Evolutionary conservation across 805 yeast species (phyloP).

Genomic region (Candida pseudoglaebosa): DNA sequence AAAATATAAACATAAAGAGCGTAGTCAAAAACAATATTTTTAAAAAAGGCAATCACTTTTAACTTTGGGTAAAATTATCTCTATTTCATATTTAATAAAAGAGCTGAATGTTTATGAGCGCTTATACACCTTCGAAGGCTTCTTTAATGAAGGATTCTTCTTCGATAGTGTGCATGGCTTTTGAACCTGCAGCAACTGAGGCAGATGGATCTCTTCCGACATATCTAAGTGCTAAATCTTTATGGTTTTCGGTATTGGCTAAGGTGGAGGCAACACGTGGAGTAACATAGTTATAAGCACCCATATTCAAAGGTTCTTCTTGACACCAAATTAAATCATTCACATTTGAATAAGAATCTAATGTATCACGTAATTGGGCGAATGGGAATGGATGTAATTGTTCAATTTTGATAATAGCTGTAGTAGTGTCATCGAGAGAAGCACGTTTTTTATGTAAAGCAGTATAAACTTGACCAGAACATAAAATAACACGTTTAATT

Average conservation of each 20-base stretch:
- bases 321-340: slow-evolving; percentile 95
- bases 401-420: slow-evolving; percentile 87
- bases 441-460: slow-evolving; percentile 89
- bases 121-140: slow-evolving; percentile 44
- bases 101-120: slow-evolving; percentile 1
- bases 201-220: slow-evolving; percentile 99
- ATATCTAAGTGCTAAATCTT: slow-evolving; percentile 61
- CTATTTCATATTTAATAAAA: neutral
- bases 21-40: slow-evolving; percentile 2
- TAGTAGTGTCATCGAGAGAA: slow-evolving; percentile 65
- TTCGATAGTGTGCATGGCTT: slow-evolving; percentile 81
- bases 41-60: neutral
- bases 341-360: slow-evolving; percentile 73
- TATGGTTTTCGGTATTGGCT: slow-evolving; percentile 68
- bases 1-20: slow-evolving; percentile 4
- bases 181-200: slow-evolving; percentile 96
- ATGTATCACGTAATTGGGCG: slow-evolving; percentile 83
- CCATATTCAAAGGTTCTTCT: slow-evolving; percentile 98
- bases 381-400: slow-evolving; percentile 99
- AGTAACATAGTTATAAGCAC: slow-evolving; percentile 72
- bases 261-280: slow-evolving; percentile 82
- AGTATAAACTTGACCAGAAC: slow-evolving; percentile 93
- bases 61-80: neutral
- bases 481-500: slow-evolving; percentile 79
- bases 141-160: slow-evolving; percentile 83